A percentile compares a stretch with the other conserved stretches of the same genome.
These are phyloP conservation scores for Schrenkiella parvula DNA, from an alignment of 345 rosid genomes.

Conservation along the genomic window DNA sequence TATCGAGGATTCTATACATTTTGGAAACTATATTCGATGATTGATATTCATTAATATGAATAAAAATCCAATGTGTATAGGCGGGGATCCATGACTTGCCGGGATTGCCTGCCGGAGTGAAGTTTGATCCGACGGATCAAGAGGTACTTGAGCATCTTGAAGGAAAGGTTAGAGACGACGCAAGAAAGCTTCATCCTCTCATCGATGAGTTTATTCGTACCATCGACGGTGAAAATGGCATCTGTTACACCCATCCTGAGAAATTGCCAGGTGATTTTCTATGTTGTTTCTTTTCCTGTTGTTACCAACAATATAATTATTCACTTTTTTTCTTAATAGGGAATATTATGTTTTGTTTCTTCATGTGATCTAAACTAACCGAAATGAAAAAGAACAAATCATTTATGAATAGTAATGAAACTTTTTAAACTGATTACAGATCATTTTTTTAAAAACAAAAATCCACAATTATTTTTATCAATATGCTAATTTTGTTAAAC, in stretches of 20 bases:
- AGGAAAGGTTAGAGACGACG: conserved; percentile 74
- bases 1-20: neutral
- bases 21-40: neutral
- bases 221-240: conserved; percentile 94
- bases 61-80: conserved; percentile 25
- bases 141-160: conserved; percentile 94
- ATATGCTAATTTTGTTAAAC: neutral
- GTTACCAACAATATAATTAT: neutral
- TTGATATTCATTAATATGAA: neutral
- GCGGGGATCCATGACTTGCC: conserved; percentile 84
- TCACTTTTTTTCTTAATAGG: neutral
- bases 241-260: conserved; percentile 97
- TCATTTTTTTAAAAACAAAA: neutral
- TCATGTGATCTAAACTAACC: neutral
- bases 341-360: neutral
- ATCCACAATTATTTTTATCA: neutral
- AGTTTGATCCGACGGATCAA: conserved; percentile 97
- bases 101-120: conserved; percentile 95
- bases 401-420: neutral
- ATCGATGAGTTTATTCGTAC: conserved; percentile 91
- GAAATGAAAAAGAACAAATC: neutral
- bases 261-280: conserved; percentile 79
- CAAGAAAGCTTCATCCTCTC: conserved; percentile 75
- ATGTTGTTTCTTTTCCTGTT: neutral
- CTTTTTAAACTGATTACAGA: neutral